Evolutionary conservation across 805 yeast species (phyloP).

Genomic region (Candida coleopterorum): DNA sequence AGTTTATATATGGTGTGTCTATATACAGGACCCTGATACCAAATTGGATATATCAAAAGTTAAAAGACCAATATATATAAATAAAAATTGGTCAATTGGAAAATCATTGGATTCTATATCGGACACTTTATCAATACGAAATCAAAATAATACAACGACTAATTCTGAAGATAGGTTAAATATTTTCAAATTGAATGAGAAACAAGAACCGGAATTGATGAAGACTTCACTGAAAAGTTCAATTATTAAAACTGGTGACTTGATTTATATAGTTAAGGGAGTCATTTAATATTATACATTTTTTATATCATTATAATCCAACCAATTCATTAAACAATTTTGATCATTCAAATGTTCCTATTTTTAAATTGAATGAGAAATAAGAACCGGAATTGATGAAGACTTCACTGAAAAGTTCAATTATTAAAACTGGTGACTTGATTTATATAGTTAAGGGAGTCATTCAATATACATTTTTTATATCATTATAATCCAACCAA

Average conservation of each 20-base stretch:
- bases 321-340: constrained; percentile 74
- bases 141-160: constrained; percentile 44
- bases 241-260: constrained; percentile 46
- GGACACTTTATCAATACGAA: constrained; percentile 41
- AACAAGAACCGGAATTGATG: constrained; percentile 25
- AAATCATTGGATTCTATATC: constrained; percentile 52
- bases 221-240: constrained; percentile 35
- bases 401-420: constrained; percentile 36
- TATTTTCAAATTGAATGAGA: constrained; percentile 34
- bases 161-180: constrained; percentile 40
- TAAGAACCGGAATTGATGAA: constrained; percentile 27
- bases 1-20: constrained; percentile 45
- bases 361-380: constrained; percentile 33
- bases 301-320: constrained; percentile 26
- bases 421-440: constrained; percentile 45
- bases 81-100: constrained; percentile 58
- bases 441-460: constrained; percentile 52
- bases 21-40: constrained; percentile 21
- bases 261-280: constrained; percentile 51
- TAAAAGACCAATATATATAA: constrained; percentile 40
- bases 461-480: constrained; percentile 11
- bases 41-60: constrained; percentile 22
- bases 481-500: constrained; percentile 48
- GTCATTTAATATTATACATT: constrained; percentile 16
- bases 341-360: constrained; percentile 52